Evolutionary conservation across 257 asterid species (phyloP).

Genomic region (Mentha longifolia): DNA sequence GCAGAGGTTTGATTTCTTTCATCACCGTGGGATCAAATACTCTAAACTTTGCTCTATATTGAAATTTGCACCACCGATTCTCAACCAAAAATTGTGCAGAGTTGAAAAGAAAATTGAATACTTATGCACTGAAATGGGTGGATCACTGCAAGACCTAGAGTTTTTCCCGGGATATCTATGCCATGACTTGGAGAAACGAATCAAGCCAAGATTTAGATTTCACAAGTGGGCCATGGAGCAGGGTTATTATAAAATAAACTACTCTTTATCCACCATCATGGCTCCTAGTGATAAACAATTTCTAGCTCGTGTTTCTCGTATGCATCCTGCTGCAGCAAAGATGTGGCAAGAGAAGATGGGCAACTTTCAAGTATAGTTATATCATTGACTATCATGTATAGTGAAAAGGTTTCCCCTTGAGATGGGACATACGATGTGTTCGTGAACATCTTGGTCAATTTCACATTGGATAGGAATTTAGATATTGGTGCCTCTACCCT

Average conservation of each 20-base stretch:
- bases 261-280: conserved; percentile 55
- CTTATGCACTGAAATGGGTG: conserved; percentile 56
- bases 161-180: conserved; percentile 66
- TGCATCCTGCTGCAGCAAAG: conserved; percentile 46
- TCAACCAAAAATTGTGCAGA: conserved; percentile 50
- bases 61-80: conserved; percentile 43
- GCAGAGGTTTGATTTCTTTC: conserved; percentile 59
- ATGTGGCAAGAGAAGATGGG: conserved; percentile 42
- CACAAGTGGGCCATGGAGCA: conserved; percentile 60
- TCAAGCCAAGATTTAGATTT: conserved; percentile 61
- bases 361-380: no score
- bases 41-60: conserved; percentile 58
- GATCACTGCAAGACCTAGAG: conserved; percentile 52
- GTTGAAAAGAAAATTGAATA: conserved; percentile 54
- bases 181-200: conserved; percentile 62
- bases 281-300: conserved; percentile 64
- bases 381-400: no score
- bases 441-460: no score
- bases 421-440: no score
- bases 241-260: conserved; percentile 48
- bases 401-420: no score
- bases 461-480: no score
- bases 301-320: conserved; percentile 51
- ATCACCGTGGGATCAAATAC: conserved; percentile 51
- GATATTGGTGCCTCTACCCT: no score